Conservation (phyloP, 768 basidiomycete species). For the Suillus hirtellus region DNA sequence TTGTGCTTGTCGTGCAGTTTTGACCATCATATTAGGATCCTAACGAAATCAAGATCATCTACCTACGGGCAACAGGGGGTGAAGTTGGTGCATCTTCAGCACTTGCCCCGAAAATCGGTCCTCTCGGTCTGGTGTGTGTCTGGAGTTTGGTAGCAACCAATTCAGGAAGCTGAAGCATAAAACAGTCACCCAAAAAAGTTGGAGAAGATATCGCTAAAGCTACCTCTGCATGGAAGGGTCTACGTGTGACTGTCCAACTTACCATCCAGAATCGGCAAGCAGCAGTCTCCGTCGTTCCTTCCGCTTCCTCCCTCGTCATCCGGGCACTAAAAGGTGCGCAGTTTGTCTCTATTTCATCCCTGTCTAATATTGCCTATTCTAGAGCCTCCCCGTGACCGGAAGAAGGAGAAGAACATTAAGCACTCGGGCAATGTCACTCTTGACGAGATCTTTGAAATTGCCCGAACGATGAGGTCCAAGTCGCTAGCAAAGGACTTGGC, state of each 20-base stretch:
- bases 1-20: too few species aligned
- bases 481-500: conserved; percentile 91
- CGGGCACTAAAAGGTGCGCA: conserved; percentile 92
- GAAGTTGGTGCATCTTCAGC: conserved; percentile 99
- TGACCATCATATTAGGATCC: conserved; percentile 68
- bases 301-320: conserved; percentile 97
- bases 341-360: background rate
- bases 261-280: conserved; percentile 99
- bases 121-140: conserved; percentile 90
- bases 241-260: conserved; percentile 97
- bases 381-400: conserved; percentile 99
- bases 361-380: conserved; percentile 17
- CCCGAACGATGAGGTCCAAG: conserved; percentile 93
- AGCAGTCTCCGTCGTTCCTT: conserved; percentile 92
- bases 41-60: conserved; percentile 97
- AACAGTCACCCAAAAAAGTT: conserved; percentile 98
- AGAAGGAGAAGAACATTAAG: conserved; percentile 99
- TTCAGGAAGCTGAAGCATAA: conserved; percentile 17
- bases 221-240: conserved; percentile 97
- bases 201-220: conserved; percentile 99
- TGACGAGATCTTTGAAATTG: conserved; percentile 93
- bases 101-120: conserved; percentile 99
- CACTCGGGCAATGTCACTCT: conserved; percentile 92
- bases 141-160: conserved; percentile 4
- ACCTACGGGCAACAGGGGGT: conserved; percentile 97